Evolutionary conservation across 352 stramenopile genomes (phyloP).

Genomic region (Globisporangium paddicum): DNA sequence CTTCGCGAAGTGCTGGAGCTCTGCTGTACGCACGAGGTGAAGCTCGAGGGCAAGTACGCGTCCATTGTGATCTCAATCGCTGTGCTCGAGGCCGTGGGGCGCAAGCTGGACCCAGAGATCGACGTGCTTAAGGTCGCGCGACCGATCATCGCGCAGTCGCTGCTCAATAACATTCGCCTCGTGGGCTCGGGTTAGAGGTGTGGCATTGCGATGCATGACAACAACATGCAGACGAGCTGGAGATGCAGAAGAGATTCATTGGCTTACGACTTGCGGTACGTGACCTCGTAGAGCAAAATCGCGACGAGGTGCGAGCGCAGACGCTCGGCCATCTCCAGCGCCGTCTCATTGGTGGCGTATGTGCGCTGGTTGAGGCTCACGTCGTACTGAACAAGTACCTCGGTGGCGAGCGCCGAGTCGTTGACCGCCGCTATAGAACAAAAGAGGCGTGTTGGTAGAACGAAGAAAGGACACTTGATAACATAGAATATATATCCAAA

Average conservation of each 20-base stretch:
- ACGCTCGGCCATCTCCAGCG: constrained; percentile 73
- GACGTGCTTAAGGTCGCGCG: constrained; percentile 86
- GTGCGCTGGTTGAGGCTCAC: constrained; percentile 54
- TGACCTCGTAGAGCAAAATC: constrained; percentile 69
- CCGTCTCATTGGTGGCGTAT: constrained; percentile 65
- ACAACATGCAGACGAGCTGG: constrained; percentile 3
- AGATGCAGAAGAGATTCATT: not conserved
- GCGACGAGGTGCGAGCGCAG: constrained; percentile 67
- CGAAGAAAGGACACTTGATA: constrained; percentile 1
- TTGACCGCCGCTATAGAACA: constrained; percentile 47
- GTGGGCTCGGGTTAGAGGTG: not conserved
- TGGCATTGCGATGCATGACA: not conserved
- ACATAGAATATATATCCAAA: constrained; percentile 18
- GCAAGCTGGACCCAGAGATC: constrained; percentile 89
- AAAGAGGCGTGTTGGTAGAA: not conserved
- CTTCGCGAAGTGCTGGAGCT: constrained; percentile 85
- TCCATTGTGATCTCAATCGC: constrained; percentile 94
- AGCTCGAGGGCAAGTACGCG: constrained; percentile 92
- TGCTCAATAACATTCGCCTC: constrained; percentile 69
- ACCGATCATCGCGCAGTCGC: constrained; percentile 91
- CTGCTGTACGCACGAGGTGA: constrained; percentile 90
- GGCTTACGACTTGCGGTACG: constrained; percentile 38
- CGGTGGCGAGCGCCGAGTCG: constrained; percentile 55
- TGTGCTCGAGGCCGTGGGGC: constrained; percentile 91
- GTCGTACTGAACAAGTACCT: constrained; percentile 65